A percentile compares a stretch with the other conserved stretches of the same genome.
Evolutionary conservation across 2,329 filamentous ascomycete species (phyloP).

Genomic region (Pseudofabraea citricarpa): DNA sequence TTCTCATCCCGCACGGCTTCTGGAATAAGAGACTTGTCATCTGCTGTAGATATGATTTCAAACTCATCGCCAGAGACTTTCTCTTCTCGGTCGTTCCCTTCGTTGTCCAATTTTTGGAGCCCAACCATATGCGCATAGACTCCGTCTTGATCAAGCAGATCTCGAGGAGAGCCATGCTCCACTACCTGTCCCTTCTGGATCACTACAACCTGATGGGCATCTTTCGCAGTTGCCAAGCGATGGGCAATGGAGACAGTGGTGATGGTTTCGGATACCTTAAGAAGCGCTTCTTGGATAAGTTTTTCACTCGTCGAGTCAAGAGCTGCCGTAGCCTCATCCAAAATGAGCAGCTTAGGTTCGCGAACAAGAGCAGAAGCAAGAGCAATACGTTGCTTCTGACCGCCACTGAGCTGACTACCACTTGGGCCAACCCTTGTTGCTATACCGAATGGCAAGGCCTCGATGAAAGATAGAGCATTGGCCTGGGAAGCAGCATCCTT

Average conservation of each 20-base stretch:
- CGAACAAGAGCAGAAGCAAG: conserved; percentile 89
- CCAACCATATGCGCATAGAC: conserved; percentile 43
- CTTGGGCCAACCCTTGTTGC: conserved; percentile 94
- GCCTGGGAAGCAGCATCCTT: conserved; percentile 81
- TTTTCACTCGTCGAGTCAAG: conserved; percentile 94
- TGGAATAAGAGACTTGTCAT: too few species aligned
- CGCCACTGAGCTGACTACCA: conserved; percentile 86
- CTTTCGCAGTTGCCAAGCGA: conserved; percentile 87
- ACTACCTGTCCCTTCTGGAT: conserved; percentile 82
- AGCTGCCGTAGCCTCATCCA: conserved; percentile 92
- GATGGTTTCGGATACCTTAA: conserved; percentile 76
- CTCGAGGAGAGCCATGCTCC: conserved; percentile 85
- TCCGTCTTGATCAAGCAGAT: conserved; percentile 63
- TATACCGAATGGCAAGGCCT: conserved; percentile 76
- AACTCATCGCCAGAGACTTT: too few species aligned
- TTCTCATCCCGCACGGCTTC: too few species aligned
- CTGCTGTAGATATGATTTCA: too few species aligned
- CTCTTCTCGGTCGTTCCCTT: too few species aligned
- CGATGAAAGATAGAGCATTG: conserved; percentile 92
- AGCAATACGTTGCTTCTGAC: conserved; percentile 94
- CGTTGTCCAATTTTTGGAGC: too few species aligned
- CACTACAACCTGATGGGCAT: conserved; percentile 93
- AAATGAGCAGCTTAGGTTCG: conserved; percentile 86
- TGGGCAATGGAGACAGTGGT: conserved; percentile 97
- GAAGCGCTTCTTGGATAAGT: conserved; percentile 87